A percentile compares a stretch with the other conserved stretches of the same genome.
Evolutionary conservation across 2,329 filamentous ascomycete species (phyloP).

Genomic region (Emmonsiellopsis sp.): DNA sequence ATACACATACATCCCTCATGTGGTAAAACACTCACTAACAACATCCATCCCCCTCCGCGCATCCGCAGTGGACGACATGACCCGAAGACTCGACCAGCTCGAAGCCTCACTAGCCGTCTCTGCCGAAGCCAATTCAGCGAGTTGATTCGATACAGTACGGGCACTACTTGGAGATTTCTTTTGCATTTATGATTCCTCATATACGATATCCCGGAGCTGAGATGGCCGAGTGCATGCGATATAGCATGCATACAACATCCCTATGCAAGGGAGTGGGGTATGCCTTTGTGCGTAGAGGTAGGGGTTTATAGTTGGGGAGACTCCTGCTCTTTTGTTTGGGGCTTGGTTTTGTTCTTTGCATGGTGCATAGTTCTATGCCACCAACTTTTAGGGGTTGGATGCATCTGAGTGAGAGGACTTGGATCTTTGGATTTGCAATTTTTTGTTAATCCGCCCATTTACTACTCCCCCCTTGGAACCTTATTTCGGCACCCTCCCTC

Average conservation of each 20-base stretch:
- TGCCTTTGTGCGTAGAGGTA: too few species aligned
- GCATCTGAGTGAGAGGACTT: too few species aligned
- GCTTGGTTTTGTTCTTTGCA: background rate
- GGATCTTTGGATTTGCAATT: too few species aligned
- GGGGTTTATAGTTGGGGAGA: background rate
- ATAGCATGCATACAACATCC: too few species aligned
- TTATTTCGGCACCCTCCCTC: too few species aligned
- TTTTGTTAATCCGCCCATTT: too few species aligned
- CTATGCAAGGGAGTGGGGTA: too few species aligned
- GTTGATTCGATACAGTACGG: slow-evolving; percentile 2
- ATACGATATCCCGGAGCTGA: too few species aligned
- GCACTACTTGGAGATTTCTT: slow-evolving; percentile 3
- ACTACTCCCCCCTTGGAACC: too few species aligned
- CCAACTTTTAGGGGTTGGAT: too few species aligned
- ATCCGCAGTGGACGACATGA: slow-evolving; percentile 82
- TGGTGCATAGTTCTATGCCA: background rate
- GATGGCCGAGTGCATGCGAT: too few species aligned
- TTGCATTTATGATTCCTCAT: slow-evolving; percentile 9
- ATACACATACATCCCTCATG: background rate
- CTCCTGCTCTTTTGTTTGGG: background rate
- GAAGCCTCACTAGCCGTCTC: slow-evolving; percentile 61
- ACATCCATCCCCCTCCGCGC: background rate
- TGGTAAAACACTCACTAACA: background rate
- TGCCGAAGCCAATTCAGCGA: slow-evolving; percentile 33
- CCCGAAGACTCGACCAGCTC: slow-evolving; percentile 70